A percentile compares a stretch with the other conserved stretches of the same genome.
Conservation (phyloP, 164 flowering plant genomes). For the Aristolochia californica region DNA sequence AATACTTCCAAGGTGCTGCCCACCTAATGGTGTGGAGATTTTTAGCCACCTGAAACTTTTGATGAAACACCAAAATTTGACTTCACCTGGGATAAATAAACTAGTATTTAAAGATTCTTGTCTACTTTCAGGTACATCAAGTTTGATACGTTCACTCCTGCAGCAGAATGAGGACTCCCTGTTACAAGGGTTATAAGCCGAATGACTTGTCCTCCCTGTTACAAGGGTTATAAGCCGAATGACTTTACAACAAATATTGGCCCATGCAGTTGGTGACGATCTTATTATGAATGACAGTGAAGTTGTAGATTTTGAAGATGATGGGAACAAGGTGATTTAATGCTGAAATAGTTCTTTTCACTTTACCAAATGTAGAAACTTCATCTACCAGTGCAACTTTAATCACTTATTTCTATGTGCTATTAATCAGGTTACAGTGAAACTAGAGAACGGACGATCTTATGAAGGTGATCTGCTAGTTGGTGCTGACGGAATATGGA, state of each 20-base stretch:
- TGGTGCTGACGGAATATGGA: constrained; percentile 99
- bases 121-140: constrained; percentile 66
- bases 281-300: constrained; percentile 63
- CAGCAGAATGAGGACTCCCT: constrained; percentile 84
- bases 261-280: constrained; percentile 76
- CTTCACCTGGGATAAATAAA: too few species aligned
- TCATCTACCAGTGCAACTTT: neutral
- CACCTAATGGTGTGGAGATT: too few species aligned
- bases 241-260: constrained; percentile 79
- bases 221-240: too few species aligned
- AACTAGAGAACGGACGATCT: constrained; percentile 70
- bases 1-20: too few species aligned
- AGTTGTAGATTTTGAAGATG: constrained; percentile 69
- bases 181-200: constrained; percentile 95
- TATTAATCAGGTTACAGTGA: constrained; percentile 52
- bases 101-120: too few species aligned
- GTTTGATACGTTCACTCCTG: constrained; percentile 98
- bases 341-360: neutral
- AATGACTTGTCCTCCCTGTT: too few species aligned
- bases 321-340: constrained; percentile 58
- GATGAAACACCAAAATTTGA: too few species aligned
- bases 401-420: neutral
- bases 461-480: constrained; percentile 84
- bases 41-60: too few species aligned
- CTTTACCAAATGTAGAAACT: neutral